Evolutionary conservation across 2,329 filamentous ascomycete species (phyloP).

Genomic region (Sodiomyces alkalinus): DNA sequence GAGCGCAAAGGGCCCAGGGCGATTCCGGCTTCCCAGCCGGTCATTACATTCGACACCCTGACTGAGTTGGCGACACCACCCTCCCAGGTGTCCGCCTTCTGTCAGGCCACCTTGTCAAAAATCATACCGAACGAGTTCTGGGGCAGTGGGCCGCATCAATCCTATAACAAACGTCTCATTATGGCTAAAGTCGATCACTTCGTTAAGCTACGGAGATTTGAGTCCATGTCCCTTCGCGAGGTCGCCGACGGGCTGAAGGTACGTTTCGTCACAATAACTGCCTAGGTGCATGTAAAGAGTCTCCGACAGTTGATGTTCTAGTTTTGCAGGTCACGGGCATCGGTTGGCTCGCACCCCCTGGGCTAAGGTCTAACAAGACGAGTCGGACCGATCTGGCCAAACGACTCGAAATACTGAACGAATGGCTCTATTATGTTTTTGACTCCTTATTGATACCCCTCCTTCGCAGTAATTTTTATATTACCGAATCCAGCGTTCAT

Average conservation of each 20-base stretch:
- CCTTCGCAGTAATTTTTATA: slow-evolving; percentile 77
- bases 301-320: background rate
- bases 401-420: slow-evolving; percentile 61
- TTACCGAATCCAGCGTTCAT: slow-evolving; percentile 76
- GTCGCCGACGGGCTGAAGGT: slow-evolving; percentile 64
- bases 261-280: slow-evolving; percentile 10
- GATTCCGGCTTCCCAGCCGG: background rate
- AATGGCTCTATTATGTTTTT: slow-evolving; percentile 85
- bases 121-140: slow-evolving; percentile 65
- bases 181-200: slow-evolving; percentile 63
- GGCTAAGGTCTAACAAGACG: slow-evolving; percentile 33
- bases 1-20: background rate
- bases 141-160: slow-evolving; percentile 39
- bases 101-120: slow-evolving; percentile 56
- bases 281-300: background rate
- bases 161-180: slow-evolving; percentile 46
- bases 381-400: slow-evolving; percentile 61
- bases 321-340: slow-evolving; percentile 55
- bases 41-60: slow-evolving; percentile 34
- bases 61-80: slow-evolving; percentile 53
- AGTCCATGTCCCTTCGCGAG: slow-evolving; percentile 66
- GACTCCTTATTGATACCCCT: slow-evolving; percentile 85
- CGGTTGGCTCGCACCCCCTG: slow-evolving; percentile 54
- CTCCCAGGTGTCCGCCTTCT: slow-evolving; percentile 69
- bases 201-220: slow-evolving; percentile 62